A percentile compares a stretch with the other conserved stretches of the same genome.
Evolutionary conservation across 1,284 basidiomycete genomes (phyloP).

Genomic region (Waitea zeae): DNA sequence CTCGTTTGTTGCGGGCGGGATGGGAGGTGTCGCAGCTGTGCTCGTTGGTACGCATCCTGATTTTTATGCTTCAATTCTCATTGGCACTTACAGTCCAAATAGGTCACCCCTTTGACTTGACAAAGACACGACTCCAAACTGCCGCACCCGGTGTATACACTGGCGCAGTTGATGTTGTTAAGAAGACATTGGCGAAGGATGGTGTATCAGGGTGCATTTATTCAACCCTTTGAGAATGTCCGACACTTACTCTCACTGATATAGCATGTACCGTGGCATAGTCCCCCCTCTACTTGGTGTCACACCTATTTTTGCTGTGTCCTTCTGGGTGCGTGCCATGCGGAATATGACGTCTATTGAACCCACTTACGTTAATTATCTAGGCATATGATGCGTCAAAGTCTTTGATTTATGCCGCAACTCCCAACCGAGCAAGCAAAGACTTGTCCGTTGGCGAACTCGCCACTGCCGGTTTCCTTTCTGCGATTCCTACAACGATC

Average conservation of each 20-base stretch:
- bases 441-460: constrained; percentile 69
- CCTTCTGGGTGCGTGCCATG: constrained; percentile 71
- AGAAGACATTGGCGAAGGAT: constrained; percentile 79
- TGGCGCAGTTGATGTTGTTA: constrained; percentile 87
- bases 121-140: constrained; percentile 93
- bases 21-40: constrained; percentile 78
- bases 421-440: constrained; percentile 50
- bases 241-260: neutral
- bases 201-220: constrained; percentile 63
- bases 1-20: constrained; percentile 82
- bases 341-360: constrained; percentile 1
- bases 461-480: constrained; percentile 87
- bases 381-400: constrained; percentile 94
- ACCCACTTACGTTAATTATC: constrained; percentile 2
- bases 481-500: constrained; percentile 84
- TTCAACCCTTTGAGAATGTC: neutral
- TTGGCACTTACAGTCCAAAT: constrained; percentile 1
- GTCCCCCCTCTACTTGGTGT: constrained; percentile 92
- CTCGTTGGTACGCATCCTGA: constrained; percentile 54
- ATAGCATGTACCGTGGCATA: constrained; percentile 89
- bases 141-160: constrained; percentile 82
- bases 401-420: constrained; percentile 60
- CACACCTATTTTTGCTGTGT: constrained; percentile 96
- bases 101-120: constrained; percentile 97
- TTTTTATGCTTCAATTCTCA: neutral